Base-by-base conservation (phyloP, 305 asterid genomes). In the Euphrasia arctica region DNA sequence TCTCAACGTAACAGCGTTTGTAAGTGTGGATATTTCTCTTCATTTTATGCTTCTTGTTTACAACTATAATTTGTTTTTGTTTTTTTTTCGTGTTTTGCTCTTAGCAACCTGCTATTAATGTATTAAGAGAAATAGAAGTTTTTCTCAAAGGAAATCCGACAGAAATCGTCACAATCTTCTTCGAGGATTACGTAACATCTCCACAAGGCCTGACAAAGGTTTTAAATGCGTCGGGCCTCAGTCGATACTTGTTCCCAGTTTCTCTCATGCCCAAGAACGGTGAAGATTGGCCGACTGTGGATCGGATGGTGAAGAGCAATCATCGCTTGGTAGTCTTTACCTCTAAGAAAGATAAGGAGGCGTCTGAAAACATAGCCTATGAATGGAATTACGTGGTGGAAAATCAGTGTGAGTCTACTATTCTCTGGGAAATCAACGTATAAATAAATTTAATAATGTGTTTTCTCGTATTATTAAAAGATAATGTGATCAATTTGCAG, bases 101-200 rank as follows among this genome's bases (percentile, higher is more conserved):
- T 56, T 82, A 91, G 98, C 85, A 89, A 89, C 98, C 96, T n/a
- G 97, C 96, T 13, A 73, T 76, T n/a, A 79, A 82, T 68, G 90
- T 83, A 28, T 71, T 91, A 77, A 81, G 66, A 67, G 97, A 91
- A 68, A 87, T 89, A 58, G 78, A 64, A 75, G 77, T 66, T 9
- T 91, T 91, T 69, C 82, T 91, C 25, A 74, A 75, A 29, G 72
- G 54, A 39, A 87, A 85, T 55, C 84, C 92, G 0, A 29, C 89
- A 12, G 97, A 89, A 67, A 82, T 91, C 1, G 59, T 91, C 51
- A 91, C 97, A 66, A 81, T 91, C 65, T 85, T 91, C 75, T 59
- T 91, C 13, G 98, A 91, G 80, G 97, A 91, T 73, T 91, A 91
- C 55, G 97, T 91, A 58, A 48, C 67, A 14, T 67, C 95, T 22